Evolutionary conservation across 495 filamentous ascomycete genomes (phyloP), one percentile per base, ranked within the genome.

Genomic region (Monascus purpureus): DNA sequence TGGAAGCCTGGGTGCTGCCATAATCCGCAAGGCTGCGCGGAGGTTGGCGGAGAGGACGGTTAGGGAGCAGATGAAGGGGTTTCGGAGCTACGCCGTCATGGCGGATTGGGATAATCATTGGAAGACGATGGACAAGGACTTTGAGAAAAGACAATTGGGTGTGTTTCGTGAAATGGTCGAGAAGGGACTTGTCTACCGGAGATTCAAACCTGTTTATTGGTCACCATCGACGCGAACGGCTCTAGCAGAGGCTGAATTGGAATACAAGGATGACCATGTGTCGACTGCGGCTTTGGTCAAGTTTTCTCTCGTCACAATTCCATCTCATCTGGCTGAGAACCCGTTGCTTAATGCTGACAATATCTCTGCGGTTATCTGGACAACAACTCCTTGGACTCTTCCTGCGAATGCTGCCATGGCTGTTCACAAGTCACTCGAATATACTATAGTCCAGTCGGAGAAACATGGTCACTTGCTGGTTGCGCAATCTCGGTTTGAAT

Each of bases 351-450:
- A 50, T 16, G 39, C 40, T 4, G 52, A 58, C 4, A 44, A 52
- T 8, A 29, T 94, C 18, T 77, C 65, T 46, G 84, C 79, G 14
- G 73, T 90, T 16, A 80, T 94, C 36, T 99, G 90, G 90, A 99
- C 90, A 6, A 99, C 90, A 0, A 96, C 88, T 2, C 92, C 90
- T 1, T 99, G 90, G 90, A 96, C 90, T 0, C 60, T 99, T 2
- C 92, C 90, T 2, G 85, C 92, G 12, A 99, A 99, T 50, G 70
- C 70, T 42, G 87, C 80, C 2, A 82, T 99, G 51, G 86, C 82
- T 5, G 65, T 96, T 17, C 68, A 79, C 39, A 49, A 71, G 2
- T 70, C 76, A 11, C 39, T 95, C 37, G 63, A 75, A 29, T 99
- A 99, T 52, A 57, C 59, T 16, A 57, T 95, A 31, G 55, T 92